Conservation (phyloP, 257 asterid species). For the Solanum paucissectum region DNA sequence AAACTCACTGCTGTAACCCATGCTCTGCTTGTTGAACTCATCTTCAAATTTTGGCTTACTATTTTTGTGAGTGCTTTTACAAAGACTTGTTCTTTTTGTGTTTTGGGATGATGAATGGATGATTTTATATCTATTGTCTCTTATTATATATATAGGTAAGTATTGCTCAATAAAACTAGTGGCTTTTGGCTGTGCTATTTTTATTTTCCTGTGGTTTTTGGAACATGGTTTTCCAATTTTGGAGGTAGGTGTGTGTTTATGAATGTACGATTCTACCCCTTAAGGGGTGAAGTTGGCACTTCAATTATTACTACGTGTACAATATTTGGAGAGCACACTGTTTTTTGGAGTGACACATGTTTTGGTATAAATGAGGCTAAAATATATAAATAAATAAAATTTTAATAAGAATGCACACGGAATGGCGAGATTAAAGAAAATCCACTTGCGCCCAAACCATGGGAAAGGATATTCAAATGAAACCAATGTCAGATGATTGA, state of each 20-base stretch:
- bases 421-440: background rate
- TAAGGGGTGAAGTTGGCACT: background rate
- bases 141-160: background rate
- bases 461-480: background rate
- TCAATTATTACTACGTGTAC: background rate
- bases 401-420: background rate
- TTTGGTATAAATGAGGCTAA: background rate
- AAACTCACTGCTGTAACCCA: slow-evolving; percentile 12
- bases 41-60: background rate
- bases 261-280: background rate
- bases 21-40: slow-evolving; percentile 16
- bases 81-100: background rate
- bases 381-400: background rate
- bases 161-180: background rate
- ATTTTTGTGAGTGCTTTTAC: background rate
- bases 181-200: background rate
- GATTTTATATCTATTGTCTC: background rate
- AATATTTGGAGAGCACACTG: background rate
- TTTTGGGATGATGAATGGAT: background rate
- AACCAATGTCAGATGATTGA: background rate
- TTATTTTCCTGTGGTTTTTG: background rate
- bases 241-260: background rate
- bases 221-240: background rate
- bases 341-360: background rate
- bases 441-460: background rate